Base-by-base conservation (phyloP, 108 stramenopile genomes). In the Phaeodactylum tricornutum region DNA sequence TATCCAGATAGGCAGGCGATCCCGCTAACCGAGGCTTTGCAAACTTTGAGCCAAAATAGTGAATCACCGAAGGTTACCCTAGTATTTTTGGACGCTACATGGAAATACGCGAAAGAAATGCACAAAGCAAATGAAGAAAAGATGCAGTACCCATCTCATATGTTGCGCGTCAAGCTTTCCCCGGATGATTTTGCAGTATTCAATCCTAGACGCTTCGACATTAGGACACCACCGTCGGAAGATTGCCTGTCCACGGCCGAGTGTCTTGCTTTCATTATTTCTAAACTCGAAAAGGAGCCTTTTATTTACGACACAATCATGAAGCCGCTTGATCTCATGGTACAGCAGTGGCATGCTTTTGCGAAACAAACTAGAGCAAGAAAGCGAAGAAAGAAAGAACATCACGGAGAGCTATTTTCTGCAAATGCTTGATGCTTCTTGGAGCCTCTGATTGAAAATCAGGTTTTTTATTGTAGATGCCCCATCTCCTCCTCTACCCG, bases 21-120 rank as follows among this genome's bases (percentile, higher is more conserved):
- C 30, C 15, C 30, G 35, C 47, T 33, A n/a, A 27, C 21, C 17
- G 24, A 56, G 34, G 49, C 55, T 24, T 3, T 15, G 26, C 3
- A 21, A 22, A 28, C 29, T 0, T 8, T 3, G 29, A 57, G 12
- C 42, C 16, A 30, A 49, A n/a, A 14, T 27, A 8, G 1, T 4
- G 29, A 41, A 22, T 42, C 0, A 7, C 50, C 64, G 32, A 80
- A 69, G 29, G 61, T 84, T 1, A 52, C 59, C 0, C 21, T 88
- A 1, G 16, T 88, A 14, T 66, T 77, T 12, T 50, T 88, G 29
- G 86, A 88, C 69, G 86, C 78, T 1, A 81, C 81, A 24, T 88
- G 86, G 86, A 76, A 81, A 36, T 77, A 74, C 50, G 81, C 86
- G 9, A 51, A 49, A 19, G 86, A 88, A 67, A 88, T 88, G 86